A percentile compares a stretch with the other conserved stretches of the same genome.
phyloP scores from a whole-genome alignment of 225 moss, liverwort and hornwort genomes.

The Climacium dendroides region DNA sequence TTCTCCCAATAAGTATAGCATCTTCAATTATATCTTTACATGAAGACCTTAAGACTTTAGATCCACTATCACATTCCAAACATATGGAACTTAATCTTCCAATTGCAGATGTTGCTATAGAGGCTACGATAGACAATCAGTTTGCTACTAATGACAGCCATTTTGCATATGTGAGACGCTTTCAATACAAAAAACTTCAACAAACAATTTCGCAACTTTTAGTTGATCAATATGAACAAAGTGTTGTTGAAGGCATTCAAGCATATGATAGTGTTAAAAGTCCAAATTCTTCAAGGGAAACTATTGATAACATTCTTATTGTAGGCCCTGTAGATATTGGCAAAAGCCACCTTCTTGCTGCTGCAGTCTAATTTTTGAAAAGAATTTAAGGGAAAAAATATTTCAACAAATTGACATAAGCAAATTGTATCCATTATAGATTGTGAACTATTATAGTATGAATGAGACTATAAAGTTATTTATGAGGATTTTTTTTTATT shows the following conservation, averaged over 20 bases:
- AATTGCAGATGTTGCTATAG: not conserved
- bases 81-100: not conserved
- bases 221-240: not conserved
- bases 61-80: not conserved
- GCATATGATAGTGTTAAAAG: not conserved
- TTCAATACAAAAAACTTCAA: not conserved
- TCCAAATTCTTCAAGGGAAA: not conserved
- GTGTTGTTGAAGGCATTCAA: not conserved
- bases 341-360: not conserved
- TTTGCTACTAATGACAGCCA: not conserved
- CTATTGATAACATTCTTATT: not conserved
- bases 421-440: not conserved
- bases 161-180: not conserved
- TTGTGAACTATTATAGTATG: not conserved
- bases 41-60: not conserved
- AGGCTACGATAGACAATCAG: accelerated
- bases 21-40: not conserved
- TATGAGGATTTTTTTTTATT: not conserved
- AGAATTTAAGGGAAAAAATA: accelerated
- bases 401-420: not conserved
- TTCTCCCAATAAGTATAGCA: not conserved
- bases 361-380: not conserved
- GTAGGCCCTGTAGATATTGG: not conserved
- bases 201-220: not conserved
- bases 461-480: not conserved